Base-by-base conservation (phyloP, 805 yeast genomes). In the Isabelozyma rhagii region DNA sequence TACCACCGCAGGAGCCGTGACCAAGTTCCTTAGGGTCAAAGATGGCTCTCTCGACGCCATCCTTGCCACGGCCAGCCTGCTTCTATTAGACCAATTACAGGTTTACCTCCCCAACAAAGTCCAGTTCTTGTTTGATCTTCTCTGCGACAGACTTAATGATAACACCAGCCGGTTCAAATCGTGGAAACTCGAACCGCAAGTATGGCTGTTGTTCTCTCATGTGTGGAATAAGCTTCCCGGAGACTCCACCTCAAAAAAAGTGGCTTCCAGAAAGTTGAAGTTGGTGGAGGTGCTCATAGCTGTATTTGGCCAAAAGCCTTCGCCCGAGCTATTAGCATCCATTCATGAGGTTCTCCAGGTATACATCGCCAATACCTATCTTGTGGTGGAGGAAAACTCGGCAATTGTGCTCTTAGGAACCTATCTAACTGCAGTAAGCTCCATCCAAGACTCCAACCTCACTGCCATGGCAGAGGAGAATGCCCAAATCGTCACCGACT, bases 141-240 rank as follows among this genome's bases (percentile, higher is more conserved):
- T 86, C 1, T 72, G 81, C 46, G 89, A 85, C 58, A 70, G 91
- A 48, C 63, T 86, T 58, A 77, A 78, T 49, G 88, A 83, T 49
- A 74, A 73, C 43, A 55, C 58, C 17, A 58, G 57, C n/a, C 41
- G 46, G n/a, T 72, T 71, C 55, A 52, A 62, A 2, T 52, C 59
- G 5, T 83, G 82, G 71, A 82, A 76, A 55, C 60, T 49, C n/a
- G 64, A 68, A 47, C 48, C 59, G 1, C 57, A 62, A 1, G 64
- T 79, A 1, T 87, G 93, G 93, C 49, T 52, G 10, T 62, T 84
- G 8, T 76, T 82, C 55, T 59, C 62, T 46, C 58, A 58, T 14
- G 62, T 70, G 47, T 81, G 82, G 81, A 55, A 59, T 7, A 64
- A 67, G n/a, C 55, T 59, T 13, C 53, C 43, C 10, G 47, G 48